Percentiles rank a stretch among this genome's conserved stretches.
These are phyloP conservation scores for Citrullus amarus DNA, from an alignment of 306 rosid species.

Conservation along the genomic window DNA sequence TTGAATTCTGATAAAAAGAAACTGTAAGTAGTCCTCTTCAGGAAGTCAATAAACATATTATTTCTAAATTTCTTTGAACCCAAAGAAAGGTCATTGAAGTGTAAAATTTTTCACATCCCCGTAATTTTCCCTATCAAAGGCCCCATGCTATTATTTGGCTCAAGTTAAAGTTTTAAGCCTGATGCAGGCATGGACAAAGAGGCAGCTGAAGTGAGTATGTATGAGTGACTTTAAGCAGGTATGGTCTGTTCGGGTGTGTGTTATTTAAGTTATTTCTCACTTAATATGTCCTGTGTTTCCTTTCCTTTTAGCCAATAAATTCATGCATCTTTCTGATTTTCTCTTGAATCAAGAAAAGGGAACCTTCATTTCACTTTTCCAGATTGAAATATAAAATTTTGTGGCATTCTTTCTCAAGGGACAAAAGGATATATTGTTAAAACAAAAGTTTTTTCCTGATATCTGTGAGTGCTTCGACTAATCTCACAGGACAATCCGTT, in stretches of 20 bases:
- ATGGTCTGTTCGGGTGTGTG: neutral
- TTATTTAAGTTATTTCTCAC: neutral
- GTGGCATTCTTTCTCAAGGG: neutral
- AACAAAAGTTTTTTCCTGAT: neutral
- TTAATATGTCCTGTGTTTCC: neutral
- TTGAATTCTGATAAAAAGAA: too few species aligned
- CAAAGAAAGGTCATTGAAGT: too few species aligned
- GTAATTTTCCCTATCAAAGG: constrained; percentile 3
- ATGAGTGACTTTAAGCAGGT: constrained; percentile 53
- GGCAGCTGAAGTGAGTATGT: constrained; percentile 35
- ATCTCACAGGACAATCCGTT: too few species aligned
- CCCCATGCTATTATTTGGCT: constrained; percentile 8
- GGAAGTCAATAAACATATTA: too few species aligned
- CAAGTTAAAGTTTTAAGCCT: constrained; percentile 15
- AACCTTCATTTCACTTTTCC: neutral
- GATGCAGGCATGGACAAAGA: constrained; percentile 50
- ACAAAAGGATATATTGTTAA: neutral
- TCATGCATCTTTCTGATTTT: neutral
- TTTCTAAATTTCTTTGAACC: too few species aligned
- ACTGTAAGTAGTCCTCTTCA: too few species aligned
- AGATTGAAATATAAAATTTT: neutral
- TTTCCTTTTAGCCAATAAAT: neutral
- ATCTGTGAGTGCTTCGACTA: too few species aligned
- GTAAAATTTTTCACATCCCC: constrained; percentile 1
- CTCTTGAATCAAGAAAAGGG: neutral